Evolutionary conservation across 306 rosid species (phyloP).

Genomic region (Prunus campanulata): DNA sequence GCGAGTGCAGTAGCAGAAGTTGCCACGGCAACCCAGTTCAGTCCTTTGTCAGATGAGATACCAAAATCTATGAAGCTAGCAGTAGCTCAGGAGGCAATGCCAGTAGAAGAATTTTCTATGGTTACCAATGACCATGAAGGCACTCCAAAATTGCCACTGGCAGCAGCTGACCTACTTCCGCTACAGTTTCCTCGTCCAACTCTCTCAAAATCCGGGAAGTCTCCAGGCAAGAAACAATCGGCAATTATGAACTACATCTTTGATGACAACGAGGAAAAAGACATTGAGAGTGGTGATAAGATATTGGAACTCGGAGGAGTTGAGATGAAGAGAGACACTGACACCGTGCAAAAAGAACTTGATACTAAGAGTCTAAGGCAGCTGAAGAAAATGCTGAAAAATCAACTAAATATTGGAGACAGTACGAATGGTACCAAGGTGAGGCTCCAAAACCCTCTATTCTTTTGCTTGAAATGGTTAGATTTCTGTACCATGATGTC

Average conservation of each 20-base stretch:
- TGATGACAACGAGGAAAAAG: slow-evolving; percentile 20
- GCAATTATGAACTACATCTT: slow-evolving; percentile 2
- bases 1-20: slow-evolving; percentile 6
- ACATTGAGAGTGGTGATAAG: background rate
- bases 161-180: slow-evolving; percentile 18
- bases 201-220: slow-evolving; percentile 12
- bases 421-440: slow-evolving; percentile 2
- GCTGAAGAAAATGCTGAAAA: slow-evolving; percentile 50
- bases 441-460: background rate
- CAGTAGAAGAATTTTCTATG: background rate
- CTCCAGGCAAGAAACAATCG: slow-evolving; percentile 13
- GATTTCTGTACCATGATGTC: background rate
- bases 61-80: background rate
- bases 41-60: background rate
- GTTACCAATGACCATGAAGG: too few relatives aligned
- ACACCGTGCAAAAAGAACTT: background rate
- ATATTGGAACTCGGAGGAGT: background rate
- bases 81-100: too few relatives aligned
- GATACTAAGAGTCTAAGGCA: slow-evolving; percentile 34
- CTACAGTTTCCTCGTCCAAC: slow-evolving; percentile 48
- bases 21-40: background rate
- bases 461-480: too few relatives aligned
- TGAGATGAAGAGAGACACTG: slow-evolving; percentile 26
- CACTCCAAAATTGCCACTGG: slow-evolving; percentile 10
- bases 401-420: slow-evolving; percentile 8